A percentile compares a stretch with the other conserved stretches of the same genome.
phyloP scores from a whole-genome alignment of 1,139 yeast genomes.

The Yamadazyma songkhlaensis region DNA sequence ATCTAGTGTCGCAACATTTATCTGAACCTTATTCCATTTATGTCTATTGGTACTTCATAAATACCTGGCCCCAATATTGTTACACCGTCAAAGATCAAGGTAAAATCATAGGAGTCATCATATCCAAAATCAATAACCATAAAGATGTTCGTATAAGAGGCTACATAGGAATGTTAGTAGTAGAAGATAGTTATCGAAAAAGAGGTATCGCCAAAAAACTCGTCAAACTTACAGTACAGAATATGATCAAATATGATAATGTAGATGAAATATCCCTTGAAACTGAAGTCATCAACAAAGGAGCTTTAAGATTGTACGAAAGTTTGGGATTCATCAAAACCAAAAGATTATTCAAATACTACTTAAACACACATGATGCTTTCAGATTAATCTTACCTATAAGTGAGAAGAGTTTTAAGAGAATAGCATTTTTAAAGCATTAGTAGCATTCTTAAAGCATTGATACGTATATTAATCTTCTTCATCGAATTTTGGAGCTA shows the following conservation, averaged over 20 bases:
- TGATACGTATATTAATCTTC: constrained; percentile 49
- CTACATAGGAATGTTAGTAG: constrained; percentile 94
- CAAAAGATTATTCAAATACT: constrained; percentile 81
- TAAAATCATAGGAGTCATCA: constrained; percentile 69
- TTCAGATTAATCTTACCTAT: constrained; percentile 62
- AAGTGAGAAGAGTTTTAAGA: constrained; percentile 24
- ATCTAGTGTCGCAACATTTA: constrained; percentile 33
- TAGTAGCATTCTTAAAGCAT: constrained; percentile 24
- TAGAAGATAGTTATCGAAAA: constrained; percentile 68
- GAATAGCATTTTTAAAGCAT: constrained; percentile 30
- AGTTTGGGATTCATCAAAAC: constrained; percentile 81
- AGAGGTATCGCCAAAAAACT: constrained; percentile 76
- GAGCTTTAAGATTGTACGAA: constrained; percentile 79
- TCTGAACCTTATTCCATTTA: constrained; percentile 49
- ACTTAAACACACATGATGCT: constrained; percentile 91
- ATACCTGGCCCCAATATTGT: constrained; percentile 48
- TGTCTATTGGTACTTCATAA: constrained; percentile 48
- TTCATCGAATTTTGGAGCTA: constrained; percentile 96
- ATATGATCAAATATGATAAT: constrained; percentile 51
- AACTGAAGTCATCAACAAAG: constrained; percentile 79
- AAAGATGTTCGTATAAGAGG: constrained; percentile 72
- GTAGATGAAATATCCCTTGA: constrained; percentile 91
- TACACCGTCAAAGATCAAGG: constrained; percentile 28
- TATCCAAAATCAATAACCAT: constrained; percentile 82
- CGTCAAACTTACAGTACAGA: constrained; percentile 61